Percentiles rank a stretch among this genome's conserved stretches.
Conservation (phyloP, 2,329 filamentous ascomycete species). For the Rutstroemia sp. region DNA sequence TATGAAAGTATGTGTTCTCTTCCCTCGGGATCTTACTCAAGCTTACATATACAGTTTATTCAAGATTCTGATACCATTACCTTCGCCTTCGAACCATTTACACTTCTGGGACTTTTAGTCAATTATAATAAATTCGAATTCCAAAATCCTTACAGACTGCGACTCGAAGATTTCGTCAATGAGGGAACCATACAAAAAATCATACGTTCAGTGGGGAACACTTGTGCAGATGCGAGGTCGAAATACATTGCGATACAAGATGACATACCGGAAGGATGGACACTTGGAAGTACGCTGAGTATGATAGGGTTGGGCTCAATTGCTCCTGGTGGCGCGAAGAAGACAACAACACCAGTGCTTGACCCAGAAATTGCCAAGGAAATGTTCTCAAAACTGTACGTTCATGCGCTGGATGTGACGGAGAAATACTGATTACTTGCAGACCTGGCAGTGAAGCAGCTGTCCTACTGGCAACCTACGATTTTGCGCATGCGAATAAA, state of each 20-base stretch:
- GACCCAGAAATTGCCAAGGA: slow-evolving; percentile 76
- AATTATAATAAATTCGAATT: slow-evolving; percentile 99
- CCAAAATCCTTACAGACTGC: slow-evolving; percentile 89
- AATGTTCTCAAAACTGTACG: slow-evolving; percentile 72
- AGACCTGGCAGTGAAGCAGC: slow-evolving; percentile 77
- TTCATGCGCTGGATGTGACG: slow-evolving; percentile 15
- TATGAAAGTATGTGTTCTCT: slow-evolving; percentile 64
- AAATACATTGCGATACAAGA: slow-evolving; percentile 83
- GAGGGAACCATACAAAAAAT: slow-evolving; percentile 80
- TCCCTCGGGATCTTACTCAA: background rate
- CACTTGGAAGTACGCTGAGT: slow-evolving; percentile 67
- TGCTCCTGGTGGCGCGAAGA: slow-evolving; percentile 54
- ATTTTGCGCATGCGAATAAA: slow-evolving; percentile 92
- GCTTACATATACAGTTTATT: slow-evolving; percentile 52
- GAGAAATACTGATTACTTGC: slow-evolving; percentile 19
- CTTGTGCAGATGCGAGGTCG: slow-evolving; percentile 60
- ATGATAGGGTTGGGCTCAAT: slow-evolving; percentile 80
- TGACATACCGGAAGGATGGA: slow-evolving; percentile 87
- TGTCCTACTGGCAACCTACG: slow-evolving; percentile 78
- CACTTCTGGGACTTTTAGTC: slow-evolving; percentile 75
- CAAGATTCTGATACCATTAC: slow-evolving; percentile 65
- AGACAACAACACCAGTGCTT: slow-evolving; percentile 53
- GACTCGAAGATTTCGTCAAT: slow-evolving; percentile 92
- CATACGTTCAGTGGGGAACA: slow-evolving; percentile 65
- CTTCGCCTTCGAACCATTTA: slow-evolving; percentile 66